Percentiles rank a stretch among this genome's conserved stretches.
phyloP scores from a whole-genome alignment of 2,329 filamentous ascomycete species.

The Pyrenochaeta sp. region DNA sequence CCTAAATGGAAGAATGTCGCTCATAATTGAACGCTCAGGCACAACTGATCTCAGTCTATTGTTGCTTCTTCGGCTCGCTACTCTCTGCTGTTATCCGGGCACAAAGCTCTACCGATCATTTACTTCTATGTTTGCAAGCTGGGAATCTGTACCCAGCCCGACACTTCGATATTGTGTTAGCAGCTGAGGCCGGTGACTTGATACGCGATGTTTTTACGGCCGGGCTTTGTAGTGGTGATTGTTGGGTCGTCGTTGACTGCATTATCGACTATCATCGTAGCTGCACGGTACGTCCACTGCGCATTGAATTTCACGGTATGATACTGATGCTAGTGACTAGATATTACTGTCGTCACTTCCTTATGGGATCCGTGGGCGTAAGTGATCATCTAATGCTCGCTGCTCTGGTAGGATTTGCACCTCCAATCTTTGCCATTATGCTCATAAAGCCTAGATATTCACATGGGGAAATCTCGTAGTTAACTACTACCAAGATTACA shows the following conservation, averaged over 20 bases:
- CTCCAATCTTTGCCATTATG: not conserved
- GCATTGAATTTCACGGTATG: not conserved
- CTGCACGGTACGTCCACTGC: conserved; percentile 34
- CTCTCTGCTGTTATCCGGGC: conserved; percentile 11
- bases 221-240: conserved; percentile 46
- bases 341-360: conserved; percentile 46
- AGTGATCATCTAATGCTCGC: conserved; percentile 47
- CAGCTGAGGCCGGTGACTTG: not conserved
- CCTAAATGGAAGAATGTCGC: conserved; percentile 15
- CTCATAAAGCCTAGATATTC: conserved; percentile 36
- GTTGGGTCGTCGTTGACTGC: conserved; percentile 46
- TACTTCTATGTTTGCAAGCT: conserved; percentile 4
- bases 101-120: conserved; percentile 1
- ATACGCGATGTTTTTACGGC: conserved; percentile 38
- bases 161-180: conserved; percentile 2
- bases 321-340: conserved; percentile 23
- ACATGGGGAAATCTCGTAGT: conserved; percentile 48
- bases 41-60: conserved; percentile 10
- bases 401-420: conserved; percentile 35
- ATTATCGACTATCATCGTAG: conserved; percentile 44
- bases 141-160: not conserved
- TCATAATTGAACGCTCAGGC: conserved; percentile 15
- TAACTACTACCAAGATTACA: conserved; percentile 47
- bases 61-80: conserved; percentile 13
- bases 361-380: conserved; percentile 39